phyloP scores from a whole-genome alignment of 2,329 filamentous ascomycete species.

The Kalmusia sp. region DNA sequence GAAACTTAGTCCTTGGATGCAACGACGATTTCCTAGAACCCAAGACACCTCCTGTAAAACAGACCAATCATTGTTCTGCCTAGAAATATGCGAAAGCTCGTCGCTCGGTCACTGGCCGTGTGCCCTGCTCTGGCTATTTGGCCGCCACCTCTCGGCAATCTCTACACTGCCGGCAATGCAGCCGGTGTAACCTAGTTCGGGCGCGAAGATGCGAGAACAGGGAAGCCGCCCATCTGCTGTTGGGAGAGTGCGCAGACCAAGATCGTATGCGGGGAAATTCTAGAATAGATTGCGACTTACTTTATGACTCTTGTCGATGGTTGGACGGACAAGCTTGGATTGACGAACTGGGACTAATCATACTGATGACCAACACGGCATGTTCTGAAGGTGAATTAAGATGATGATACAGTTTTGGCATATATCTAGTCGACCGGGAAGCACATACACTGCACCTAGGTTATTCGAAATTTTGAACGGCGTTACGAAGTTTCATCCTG shows the following conservation, averaged over 20 bases:
- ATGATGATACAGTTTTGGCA: neutral
- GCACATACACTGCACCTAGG: neutral
- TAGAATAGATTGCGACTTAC: neutral
- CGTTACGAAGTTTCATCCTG: neutral
- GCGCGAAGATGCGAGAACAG: neutral
- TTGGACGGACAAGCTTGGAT: neutral
- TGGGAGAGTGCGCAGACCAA: neutral
- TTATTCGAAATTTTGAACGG: neutral
- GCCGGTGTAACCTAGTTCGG: neutral
- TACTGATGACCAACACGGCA: neutral
- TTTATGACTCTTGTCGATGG: neutral
- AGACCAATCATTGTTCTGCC: neutral
- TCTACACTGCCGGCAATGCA: conserved; percentile 2
- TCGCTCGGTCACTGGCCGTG: neutral
- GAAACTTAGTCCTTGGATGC: neutral
- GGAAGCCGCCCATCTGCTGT: neutral
- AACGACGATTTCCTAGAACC: neutral
- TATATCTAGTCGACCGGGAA: neutral
- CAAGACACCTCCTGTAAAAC: neutral
- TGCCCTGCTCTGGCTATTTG: neutral
- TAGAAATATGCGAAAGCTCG: neutral
- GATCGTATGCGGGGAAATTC: neutral
- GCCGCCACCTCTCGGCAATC: conserved; percentile 1
- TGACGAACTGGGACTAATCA: neutral
- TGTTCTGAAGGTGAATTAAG: neutral